These are phyloP conservation scores for Immersiella caudata DNA, from an alignment of 495 filamentous ascomycete genomes.

Conservation along the genomic window DNA sequence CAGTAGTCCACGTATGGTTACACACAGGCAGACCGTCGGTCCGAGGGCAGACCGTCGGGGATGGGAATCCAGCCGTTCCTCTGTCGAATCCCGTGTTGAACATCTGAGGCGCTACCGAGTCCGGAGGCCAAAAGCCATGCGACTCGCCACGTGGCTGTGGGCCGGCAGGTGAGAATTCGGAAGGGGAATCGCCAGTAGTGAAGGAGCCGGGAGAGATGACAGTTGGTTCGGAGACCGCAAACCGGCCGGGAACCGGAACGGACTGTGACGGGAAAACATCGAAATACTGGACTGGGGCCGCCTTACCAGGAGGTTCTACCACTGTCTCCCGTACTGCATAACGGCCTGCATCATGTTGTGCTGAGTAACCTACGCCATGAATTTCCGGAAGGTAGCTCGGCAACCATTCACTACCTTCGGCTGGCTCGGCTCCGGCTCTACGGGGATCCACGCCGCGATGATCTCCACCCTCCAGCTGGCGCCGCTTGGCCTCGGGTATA, in stretches of 20 bases:
- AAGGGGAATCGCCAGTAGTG: background rate
- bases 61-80: too few species aligned
- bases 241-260: background rate
- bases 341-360: background rate
- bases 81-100: too few species aligned
- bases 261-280: background rate
- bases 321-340: background rate
- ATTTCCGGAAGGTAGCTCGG: background rate
- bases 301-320: background rate
- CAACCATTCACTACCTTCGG: background rate
- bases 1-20: too few species aligned
- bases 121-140: too few species aligned
- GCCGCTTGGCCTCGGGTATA: constrained; percentile 1
- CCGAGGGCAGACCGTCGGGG: too few species aligned
- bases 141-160: too few species aligned
- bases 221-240: background rate
- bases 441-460: background rate
- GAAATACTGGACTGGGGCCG: background rate
- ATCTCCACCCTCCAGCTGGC: too few species aligned
- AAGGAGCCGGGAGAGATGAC: background rate
- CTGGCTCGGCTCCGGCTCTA: background rate
- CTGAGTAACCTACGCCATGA: background rate
- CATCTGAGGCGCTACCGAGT: too few species aligned
- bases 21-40: too few species aligned
- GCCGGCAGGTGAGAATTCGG: too few species aligned